Base-by-base conservation (phyloP, 2,329 filamentous ascomycete genomes). In the Ilyonectria destructans region DNA sequence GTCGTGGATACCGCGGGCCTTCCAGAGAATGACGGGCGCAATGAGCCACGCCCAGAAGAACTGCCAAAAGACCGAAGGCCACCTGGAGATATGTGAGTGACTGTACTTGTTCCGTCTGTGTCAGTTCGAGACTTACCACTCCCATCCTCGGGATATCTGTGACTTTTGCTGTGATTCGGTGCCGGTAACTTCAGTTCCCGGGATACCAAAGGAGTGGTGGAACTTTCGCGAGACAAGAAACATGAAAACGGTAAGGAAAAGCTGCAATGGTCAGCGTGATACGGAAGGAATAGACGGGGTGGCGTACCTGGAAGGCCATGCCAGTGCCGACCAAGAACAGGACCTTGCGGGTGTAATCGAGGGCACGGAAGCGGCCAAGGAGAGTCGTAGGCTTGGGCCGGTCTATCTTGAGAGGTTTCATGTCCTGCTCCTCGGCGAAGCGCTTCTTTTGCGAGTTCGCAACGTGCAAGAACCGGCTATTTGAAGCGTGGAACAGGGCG, bases 201-300 rank as follows among this genome's bases (percentile, higher is more conserved):
- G 87, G 29, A 90, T 85, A 65, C 89, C 87, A 54, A 89, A 92
- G 6, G 85, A 85, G 13, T 81, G 76, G 75, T 93, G 91, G 73
- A 92, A 93, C 69, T 91, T 91, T 58, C 86, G 87, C 1, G 91
- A 93, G 37, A 90, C 83, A 71, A 90, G 82, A 78, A 86, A 93
- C 78, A 91, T 87, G 58, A 90, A 77, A 40, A 90, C 70, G 0
- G 89, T 88, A 12, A 91, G 81, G 61, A 88, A 72, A 3, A 92
- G 78, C 90, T 92, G 15, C 61, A 12, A n/a, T 2, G 2, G 43
- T 9, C 6, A 54, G 55, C n/a, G 12, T 7, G 9, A 23, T 35
- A 9, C 29, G 3, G 23, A 23, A 23, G 23, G 9, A 21, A 35
- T 21, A n/a, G 9, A 21, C n/a, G n/a, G 12, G 10, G 19, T 12